These are phyloP conservation scores for Brassica napus DNA, from an alignment of 345 rosid species.

Conservation along the genomic window DNA sequence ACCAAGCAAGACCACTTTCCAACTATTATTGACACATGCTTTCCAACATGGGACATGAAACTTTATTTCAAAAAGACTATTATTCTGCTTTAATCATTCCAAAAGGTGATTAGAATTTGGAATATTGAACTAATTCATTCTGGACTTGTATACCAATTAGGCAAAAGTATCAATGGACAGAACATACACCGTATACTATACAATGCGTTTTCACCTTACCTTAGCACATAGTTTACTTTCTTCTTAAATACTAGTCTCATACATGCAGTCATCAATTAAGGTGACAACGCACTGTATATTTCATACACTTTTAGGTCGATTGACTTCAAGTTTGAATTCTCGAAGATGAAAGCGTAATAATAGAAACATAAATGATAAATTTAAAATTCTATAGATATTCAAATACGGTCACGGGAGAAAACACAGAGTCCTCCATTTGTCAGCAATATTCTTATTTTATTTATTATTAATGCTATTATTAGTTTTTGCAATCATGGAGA, in stretches of 20 bases:
- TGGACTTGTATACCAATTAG: background rate
- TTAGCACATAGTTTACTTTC: too few relatives aligned
- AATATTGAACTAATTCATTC: conserved; percentile 6
- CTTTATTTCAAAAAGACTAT: conserved; percentile 33
- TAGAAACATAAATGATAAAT: conserved; percentile 9
- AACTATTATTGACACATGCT: conserved; percentile 37
- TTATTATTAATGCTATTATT: background rate
- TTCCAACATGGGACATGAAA: conserved; percentile 36
- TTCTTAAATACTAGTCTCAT: too few relatives aligned
- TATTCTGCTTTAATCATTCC: conserved; percentile 23
- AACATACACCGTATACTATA: background rate
- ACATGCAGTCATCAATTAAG: too few relatives aligned
- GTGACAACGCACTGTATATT: too few relatives aligned
- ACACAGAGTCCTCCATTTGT: conserved; percentile 22
- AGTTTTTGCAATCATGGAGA: conserved; percentile 16
- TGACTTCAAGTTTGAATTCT: conserved; percentile 16
- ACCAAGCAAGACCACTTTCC: conserved; percentile 40
- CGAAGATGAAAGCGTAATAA: background rate
- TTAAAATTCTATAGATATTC: background rate
- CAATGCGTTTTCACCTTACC: background rate
- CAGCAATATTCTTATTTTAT: conserved; percentile 1
- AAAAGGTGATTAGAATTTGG: conserved; percentile 28
- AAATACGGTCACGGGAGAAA: conserved; percentile 36
- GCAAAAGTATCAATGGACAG: background rate
- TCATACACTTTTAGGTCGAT: too few relatives aligned